These are phyloP conservation scores for Verbena officinalis DNA, from an alignment of 257 asterid genomes.

Conservation along the genomic window DNA sequence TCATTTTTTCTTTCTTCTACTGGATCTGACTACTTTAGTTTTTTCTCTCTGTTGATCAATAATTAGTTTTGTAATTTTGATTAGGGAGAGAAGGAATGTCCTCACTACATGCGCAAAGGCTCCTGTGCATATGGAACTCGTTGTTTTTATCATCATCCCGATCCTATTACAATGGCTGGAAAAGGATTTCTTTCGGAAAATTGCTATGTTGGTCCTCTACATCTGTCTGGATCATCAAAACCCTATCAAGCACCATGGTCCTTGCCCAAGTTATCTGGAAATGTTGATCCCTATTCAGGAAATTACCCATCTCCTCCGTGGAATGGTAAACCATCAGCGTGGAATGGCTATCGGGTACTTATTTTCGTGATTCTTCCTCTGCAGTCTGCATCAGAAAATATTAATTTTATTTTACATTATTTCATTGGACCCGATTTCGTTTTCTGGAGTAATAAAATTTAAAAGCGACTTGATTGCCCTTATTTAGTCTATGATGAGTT, in stretches of 20 bases:
- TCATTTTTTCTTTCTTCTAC: not conserved
- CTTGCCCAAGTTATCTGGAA: conserved; percentile 13
- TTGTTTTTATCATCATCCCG: conserved; percentile 46
- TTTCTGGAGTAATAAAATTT: not conserved
- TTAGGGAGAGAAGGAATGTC: conserved; percentile 49
- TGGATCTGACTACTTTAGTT: not conserved
- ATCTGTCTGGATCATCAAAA: conserved; percentile 29
- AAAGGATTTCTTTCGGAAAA: conserved; percentile 25
- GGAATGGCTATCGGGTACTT: conserved; percentile 39
- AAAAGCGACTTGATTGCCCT: not conserved
- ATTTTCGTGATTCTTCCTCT: too few species aligned
- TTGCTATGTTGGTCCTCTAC: conserved; percentile 23
- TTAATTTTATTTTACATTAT: not conserved
- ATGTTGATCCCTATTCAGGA: conserved; percentile 11
- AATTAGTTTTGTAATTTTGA: conserved; percentile 1
- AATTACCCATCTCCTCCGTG: conserved; percentile 22
- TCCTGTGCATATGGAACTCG: conserved; percentile 43
- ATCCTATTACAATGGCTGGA: conserved; percentile 33
- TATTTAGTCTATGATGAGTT: not conserved
- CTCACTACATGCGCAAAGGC: conserved; percentile 47
- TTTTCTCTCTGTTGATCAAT: too few species aligned
- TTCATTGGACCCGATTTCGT: not conserved
- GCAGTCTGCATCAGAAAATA: not conserved
- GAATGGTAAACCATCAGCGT: conserved; percentile 24
- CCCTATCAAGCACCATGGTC: conserved; percentile 31